Conservation (phyloP, 78 protist genomes). For the Cavenderia fasciculata region DNA sequence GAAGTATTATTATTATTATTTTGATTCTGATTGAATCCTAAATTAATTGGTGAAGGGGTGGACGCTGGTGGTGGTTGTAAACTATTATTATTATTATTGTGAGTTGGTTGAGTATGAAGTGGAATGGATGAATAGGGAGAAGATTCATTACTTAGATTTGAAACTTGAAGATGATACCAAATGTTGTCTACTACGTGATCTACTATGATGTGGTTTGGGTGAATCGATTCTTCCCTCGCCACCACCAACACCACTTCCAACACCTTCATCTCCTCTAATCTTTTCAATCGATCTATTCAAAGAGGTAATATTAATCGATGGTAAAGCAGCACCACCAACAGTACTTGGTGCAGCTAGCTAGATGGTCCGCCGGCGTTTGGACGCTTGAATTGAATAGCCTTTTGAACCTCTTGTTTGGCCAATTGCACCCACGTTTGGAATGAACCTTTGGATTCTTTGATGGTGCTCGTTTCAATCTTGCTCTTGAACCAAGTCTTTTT, state of each 20-base stretch:
- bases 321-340: background rate
- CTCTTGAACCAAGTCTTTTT: constrained; percentile 84
- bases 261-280: background rate
- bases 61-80: no score
- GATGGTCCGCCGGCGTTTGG: background rate
- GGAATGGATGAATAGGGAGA: background rate
- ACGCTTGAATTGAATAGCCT: constrained; percentile 36
- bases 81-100: background rate
- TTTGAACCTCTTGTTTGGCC: constrained; percentile 73
- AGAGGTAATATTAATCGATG: no score
- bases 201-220: constrained; percentile 59
- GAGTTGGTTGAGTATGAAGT: background rate
- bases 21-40: no score
- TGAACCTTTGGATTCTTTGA: constrained; percentile 74
- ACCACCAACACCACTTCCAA: background rate
- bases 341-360: background rate
- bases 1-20: no score
- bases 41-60: no score
- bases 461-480: constrained; percentile 72
- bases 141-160: constrained; percentile 2
- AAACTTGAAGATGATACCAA: constrained; percentile 20
- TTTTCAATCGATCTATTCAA: background rate
- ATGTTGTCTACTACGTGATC: constrained; percentile 61
- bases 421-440: constrained; percentile 55
- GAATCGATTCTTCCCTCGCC: constrained; percentile 36